Evolutionary conservation across 805 yeast species (phyloP).

Genomic region (Priceomyces melissophilus): DNA sequence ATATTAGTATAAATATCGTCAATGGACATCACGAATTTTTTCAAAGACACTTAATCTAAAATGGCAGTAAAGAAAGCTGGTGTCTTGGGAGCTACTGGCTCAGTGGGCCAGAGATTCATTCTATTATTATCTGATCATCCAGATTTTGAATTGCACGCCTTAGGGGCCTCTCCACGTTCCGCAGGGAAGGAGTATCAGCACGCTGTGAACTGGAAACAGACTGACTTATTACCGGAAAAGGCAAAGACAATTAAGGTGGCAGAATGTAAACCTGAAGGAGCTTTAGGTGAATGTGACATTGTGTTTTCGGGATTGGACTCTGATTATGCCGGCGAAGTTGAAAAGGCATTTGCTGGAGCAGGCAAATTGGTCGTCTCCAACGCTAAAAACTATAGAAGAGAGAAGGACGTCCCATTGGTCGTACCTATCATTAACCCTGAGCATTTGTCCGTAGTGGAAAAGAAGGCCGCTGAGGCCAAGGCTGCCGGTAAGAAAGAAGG

Average conservation of each 20-base stretch:
- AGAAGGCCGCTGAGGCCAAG: conserved; percentile 52
- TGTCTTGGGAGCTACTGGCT: conserved; percentile 96
- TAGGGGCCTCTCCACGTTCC: conserved; percentile 92
- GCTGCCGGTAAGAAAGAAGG: conserved; percentile 66
- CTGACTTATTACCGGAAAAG: conserved; percentile 68
- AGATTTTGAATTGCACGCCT: conserved; percentile 74
- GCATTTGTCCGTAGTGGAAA: conserved; percentile 72
- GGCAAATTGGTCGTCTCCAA: conserved; percentile 88
- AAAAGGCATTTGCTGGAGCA: conserved; percentile 73
- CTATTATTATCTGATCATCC: conserved; percentile 83
- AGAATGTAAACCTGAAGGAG: conserved; percentile 69
- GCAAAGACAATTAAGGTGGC: conserved; percentile 63
- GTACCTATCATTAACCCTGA: conserved; percentile 95
- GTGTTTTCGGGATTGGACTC: conserved; percentile 94
- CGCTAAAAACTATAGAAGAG: conserved; percentile 94
- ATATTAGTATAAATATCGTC: too few species aligned
- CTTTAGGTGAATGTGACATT: conserved; percentile 85
- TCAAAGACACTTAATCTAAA: not conserved
- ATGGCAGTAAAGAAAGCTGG: conserved; percentile 58
- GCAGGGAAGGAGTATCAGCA: conserved; percentile 86
- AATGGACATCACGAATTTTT: too few species aligned
- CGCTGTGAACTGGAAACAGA: conserved; percentile 94
- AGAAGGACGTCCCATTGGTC: conserved; percentile 79
- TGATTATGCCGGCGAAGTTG: conserved; percentile 90
- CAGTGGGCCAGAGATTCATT: conserved; percentile 96